A percentile compares a stretch with the other conserved stretches of the same genome.
Conservation (phyloP, 495 filamentous ascomycete species). For the Daldinia caldariorum region DNA sequence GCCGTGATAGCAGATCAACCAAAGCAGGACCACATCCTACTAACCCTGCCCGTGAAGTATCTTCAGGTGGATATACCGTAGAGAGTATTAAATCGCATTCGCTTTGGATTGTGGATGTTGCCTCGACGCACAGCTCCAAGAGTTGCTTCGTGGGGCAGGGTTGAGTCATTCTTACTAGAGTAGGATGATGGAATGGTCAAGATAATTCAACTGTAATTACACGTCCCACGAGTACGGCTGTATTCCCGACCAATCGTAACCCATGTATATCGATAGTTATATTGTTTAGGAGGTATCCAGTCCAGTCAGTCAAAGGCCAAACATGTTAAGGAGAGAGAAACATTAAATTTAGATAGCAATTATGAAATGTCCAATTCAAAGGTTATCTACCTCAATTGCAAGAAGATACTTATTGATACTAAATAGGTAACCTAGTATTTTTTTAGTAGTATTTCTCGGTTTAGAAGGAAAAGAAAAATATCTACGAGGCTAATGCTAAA, state of each 20-base stretch:
- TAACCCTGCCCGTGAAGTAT: constrained; percentile 45
- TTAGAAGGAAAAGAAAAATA: too few relatives aligned
- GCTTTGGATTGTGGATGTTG: constrained; percentile 36
- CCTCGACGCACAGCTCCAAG: constrained; percentile 35
- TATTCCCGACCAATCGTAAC: background rate
- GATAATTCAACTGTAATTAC: too few relatives aligned
- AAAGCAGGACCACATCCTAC: constrained; percentile 51
- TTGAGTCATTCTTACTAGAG: constrained; percentile 21
- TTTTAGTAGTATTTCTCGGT: too few relatives aligned
- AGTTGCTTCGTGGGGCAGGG: constrained; percentile 37
- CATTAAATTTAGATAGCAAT: too few relatives aligned
- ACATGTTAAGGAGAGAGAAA: too few relatives aligned
- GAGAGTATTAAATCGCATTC: constrained; percentile 46
- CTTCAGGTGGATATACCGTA: background rate
- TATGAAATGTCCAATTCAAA: too few relatives aligned
- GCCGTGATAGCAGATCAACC: constrained; percentile 50
- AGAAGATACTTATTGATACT: too few relatives aligned
- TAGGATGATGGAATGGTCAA: too few relatives aligned
- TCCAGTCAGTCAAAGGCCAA: background rate
- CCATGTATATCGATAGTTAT: background rate
- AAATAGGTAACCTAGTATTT: too few relatives aligned
- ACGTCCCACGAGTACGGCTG: too few relatives aligned
- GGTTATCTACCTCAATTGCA: too few relatives aligned
- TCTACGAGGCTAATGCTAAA: background rate
- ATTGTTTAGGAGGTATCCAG: background rate